These are phyloP conservation scores for Neurospora tetrasperma DNA, from an alignment of 495 filamentous ascomycete genomes.

Conservation along the genomic window DNA sequence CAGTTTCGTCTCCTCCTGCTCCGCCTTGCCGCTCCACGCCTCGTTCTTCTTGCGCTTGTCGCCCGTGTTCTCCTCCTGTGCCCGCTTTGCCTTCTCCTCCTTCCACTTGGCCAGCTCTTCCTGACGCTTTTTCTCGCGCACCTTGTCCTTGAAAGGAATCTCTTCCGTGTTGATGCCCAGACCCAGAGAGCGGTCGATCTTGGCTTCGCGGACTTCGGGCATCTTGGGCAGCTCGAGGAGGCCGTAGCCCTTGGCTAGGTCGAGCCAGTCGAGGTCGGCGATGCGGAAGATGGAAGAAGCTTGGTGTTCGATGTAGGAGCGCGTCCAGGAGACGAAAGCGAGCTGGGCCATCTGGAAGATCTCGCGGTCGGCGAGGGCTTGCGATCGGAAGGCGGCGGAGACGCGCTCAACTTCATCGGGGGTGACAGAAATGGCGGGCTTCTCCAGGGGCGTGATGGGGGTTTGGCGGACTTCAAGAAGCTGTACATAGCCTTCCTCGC, in stretches of 20 bases:
- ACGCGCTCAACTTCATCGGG: constrained; percentile 45
- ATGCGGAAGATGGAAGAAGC: constrained; percentile 85
- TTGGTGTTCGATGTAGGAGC: constrained; percentile 83
- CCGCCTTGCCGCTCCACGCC: constrained; percentile 79
- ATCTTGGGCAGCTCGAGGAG: constrained; percentile 83
- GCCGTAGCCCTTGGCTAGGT: constrained; percentile 67
- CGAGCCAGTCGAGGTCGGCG: constrained; percentile 71
- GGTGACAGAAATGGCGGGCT: constrained; percentile 38
- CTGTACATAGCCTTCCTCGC: constrained; percentile 79
- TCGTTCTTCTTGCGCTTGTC: constrained; percentile 44
- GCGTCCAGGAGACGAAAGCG: constrained; percentile 87
- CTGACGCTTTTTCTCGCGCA: constrained; percentile 59
- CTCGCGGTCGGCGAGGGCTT: constrained; percentile 62
- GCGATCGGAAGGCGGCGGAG: constrained; percentile 47
- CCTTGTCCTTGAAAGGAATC: constrained; percentile 67
- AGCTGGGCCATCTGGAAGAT: constrained; percentile 79
- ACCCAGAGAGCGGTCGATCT: constrained; percentile 63
- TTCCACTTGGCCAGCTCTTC: constrained; percentile 30
- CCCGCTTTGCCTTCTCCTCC: constrained; percentile 19
- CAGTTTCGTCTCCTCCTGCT: constrained; percentile 54
- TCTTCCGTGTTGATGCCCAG: constrained; percentile 66
- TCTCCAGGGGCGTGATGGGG: constrained; percentile 55
- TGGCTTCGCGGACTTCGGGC: constrained; percentile 71
- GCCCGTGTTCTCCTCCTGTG: constrained; percentile 11
- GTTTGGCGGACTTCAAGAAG: constrained; percentile 88